Percentiles rank a stretch among this genome's conserved stretches.
These are phyloP conservation scores for Globisporangium mamillatum DNA, from an alignment of 352 stramenopile genomes.

Conservation along the genomic window DNA sequence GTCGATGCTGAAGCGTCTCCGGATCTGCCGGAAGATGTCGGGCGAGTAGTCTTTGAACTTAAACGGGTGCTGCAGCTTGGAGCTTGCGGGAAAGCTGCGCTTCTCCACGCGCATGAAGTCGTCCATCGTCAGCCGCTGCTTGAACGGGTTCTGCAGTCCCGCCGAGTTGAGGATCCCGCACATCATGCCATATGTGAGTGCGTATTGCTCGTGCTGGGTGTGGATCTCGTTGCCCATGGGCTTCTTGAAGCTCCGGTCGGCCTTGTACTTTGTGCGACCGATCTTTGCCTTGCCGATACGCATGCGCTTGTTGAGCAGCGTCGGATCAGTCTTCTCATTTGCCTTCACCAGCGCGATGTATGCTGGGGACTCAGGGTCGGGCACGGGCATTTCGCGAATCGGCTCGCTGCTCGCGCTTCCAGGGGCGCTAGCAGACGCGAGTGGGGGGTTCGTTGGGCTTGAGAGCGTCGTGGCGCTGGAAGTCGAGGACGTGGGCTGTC, in stretches of 20 bases:
- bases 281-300: constrained; percentile 54
- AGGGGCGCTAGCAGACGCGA: background rate
- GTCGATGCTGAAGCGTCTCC: constrained; percentile 72
- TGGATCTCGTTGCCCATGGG: constrained; percentile 76
- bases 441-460: constrained; percentile 1
- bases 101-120: constrained; percentile 90
- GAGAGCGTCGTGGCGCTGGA: constrained; percentile 7
- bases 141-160: constrained; percentile 75
- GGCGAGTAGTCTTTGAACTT: constrained; percentile 94
- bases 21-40: constrained; percentile 82
- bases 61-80: constrained; percentile 77
- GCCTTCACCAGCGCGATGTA: constrained; percentile 40
- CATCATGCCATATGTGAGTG: constrained; percentile 98
- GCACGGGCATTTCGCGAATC: constrained; percentile 24
- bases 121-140: constrained; percentile 84
- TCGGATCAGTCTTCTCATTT: constrained; percentile 43
- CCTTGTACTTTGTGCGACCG: constrained; percentile 49
- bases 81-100: constrained; percentile 66
- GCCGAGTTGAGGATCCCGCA: constrained; percentile 96
- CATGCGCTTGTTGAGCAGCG: constrained; percentile 54
- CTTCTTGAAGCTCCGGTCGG: constrained; percentile 60
- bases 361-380: constrained; percentile 37
- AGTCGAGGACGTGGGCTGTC: constrained; percentile 5
- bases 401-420: background rate
- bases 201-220: constrained; percentile 94